Conservation (phyloP, 345 rosid genomes). For the Acer negundo region DNA sequence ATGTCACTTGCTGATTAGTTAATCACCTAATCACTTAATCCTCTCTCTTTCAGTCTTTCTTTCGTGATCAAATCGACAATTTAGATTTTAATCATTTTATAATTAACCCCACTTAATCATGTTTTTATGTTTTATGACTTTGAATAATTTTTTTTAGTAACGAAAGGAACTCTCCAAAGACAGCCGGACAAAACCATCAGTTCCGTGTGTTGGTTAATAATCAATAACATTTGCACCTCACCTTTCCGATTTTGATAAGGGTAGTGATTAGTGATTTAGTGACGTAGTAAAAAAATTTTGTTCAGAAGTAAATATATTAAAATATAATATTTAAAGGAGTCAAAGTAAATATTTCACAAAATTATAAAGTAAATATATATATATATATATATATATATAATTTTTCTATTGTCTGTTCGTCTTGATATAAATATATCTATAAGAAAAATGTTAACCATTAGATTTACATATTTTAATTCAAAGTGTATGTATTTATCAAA, state of each 20-base stretch:
- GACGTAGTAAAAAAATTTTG: too few species aligned
- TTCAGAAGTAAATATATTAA: too few species aligned
- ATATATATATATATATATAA: too few species aligned
- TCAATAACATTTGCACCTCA: conserved; percentile 24
- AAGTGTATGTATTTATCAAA: too few species aligned
- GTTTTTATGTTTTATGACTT: not conserved
- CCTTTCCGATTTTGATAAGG: not conserved
- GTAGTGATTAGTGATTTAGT: too few species aligned
- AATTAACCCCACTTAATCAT: conserved; percentile 9
- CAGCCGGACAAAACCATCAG: conserved; percentile 27
- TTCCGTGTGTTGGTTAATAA: conserved; percentile 33
- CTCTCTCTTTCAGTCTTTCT: conserved; percentile 6
- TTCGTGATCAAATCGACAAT: conserved; percentile 26
- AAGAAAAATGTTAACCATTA: too few species aligned
- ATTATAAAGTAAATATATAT: too few species aligned
- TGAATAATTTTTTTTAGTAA: not conserved
- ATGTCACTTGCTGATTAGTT: conserved; percentile 29
- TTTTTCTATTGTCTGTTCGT: too few species aligned
- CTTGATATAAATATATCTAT: too few species aligned
- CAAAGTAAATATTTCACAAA: too few species aligned
- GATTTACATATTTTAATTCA: too few species aligned
- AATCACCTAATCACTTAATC: not conserved
- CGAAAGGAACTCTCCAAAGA: conserved; percentile 43
- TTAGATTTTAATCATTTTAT: conserved; percentile 1
- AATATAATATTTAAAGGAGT: too few species aligned